Percentiles rank a stretch among this genome's conserved stretches.
Evolutionary conservation across 257 asterid species (phyloP).

Genomic region (Solanum microdontum): DNA sequence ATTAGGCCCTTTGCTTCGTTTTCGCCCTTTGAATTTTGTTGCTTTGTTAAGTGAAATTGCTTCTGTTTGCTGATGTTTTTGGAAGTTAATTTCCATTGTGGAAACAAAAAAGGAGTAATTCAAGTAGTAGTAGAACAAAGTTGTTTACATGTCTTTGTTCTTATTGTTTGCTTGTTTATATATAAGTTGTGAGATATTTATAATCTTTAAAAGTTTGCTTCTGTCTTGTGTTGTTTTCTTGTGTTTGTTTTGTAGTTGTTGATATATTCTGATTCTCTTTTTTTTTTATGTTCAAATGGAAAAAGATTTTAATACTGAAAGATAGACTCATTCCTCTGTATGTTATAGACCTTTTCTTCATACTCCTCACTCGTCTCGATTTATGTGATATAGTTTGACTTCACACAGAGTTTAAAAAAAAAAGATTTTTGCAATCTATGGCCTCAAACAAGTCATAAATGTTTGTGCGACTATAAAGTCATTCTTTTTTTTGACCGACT

Average conservation of each 20-base stretch:
- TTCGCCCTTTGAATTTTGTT: conserved; percentile 15
- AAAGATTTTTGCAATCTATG: too few species aligned
- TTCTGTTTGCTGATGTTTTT: conserved; percentile 5
- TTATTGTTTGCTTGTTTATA: background rate
- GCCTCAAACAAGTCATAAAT: background rate
- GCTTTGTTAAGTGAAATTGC: conserved; percentile 7
- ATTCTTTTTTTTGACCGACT: rapidly evolving
- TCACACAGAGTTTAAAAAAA: too few species aligned
- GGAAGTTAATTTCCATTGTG: conserved; percentile 52
- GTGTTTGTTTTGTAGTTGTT: background rate
- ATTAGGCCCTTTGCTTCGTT: conserved; percentile 15
- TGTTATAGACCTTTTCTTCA: background rate
- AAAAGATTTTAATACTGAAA: background rate
- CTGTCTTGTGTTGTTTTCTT: background rate
- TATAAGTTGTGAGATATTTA: background rate
- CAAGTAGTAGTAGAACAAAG: background rate
- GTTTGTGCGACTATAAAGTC: too few species aligned
- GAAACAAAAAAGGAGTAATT: background rate
- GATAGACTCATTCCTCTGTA: background rate
- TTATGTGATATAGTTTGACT: background rate
- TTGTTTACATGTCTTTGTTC: conserved; percentile 5
- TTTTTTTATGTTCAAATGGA: background rate
- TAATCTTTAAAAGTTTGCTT: background rate
- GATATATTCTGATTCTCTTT: background rate
- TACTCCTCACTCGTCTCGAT: rapidly evolving